Conservation (phyloP, 2,329 filamentous ascomycete species). For the Fusarium kyushuense region DNA sequence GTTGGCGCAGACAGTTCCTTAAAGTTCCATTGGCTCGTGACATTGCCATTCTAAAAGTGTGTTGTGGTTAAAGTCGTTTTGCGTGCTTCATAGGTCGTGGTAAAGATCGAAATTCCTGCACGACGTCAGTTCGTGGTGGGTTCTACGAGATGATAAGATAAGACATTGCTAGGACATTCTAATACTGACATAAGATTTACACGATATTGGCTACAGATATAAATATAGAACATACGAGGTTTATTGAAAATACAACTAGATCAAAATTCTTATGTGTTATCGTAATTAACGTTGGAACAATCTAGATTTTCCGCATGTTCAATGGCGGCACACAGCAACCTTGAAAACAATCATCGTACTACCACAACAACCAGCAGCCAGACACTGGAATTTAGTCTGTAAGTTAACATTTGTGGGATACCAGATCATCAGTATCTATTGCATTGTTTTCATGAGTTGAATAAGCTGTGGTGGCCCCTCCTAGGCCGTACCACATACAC, state of each 20-base stretch:
- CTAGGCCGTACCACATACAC: not conserved
- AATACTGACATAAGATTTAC: not conserved
- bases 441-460: not conserved
- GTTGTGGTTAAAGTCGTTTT: not conserved
- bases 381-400: not conserved
- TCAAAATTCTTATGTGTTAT: not conserved
- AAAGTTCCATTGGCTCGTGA: constrained; percentile 44
- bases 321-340: not conserved
- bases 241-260: not conserved
- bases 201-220: not conserved
- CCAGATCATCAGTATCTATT: not conserved
- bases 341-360: not conserved
- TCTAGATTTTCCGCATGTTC: not conserved
- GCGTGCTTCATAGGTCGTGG: not conserved
- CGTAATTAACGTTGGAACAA: not conserved
- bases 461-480: not conserved
- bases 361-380: not conserved
- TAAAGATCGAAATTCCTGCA: constrained; percentile 40
- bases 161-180: constrained; percentile 4
- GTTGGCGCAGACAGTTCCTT: constrained; percentile 40
- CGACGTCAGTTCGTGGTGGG: constrained; percentile 43
- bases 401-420: not conserved
- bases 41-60: constrained; percentile 36
- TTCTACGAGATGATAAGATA: constrained; percentile 46
- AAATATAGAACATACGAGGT: not conserved